These are phyloP conservation scores for Phytophthora tentaculata DNA, from an alignment of 352 stramenopile genomes.

Conservation along the genomic window DNA sequence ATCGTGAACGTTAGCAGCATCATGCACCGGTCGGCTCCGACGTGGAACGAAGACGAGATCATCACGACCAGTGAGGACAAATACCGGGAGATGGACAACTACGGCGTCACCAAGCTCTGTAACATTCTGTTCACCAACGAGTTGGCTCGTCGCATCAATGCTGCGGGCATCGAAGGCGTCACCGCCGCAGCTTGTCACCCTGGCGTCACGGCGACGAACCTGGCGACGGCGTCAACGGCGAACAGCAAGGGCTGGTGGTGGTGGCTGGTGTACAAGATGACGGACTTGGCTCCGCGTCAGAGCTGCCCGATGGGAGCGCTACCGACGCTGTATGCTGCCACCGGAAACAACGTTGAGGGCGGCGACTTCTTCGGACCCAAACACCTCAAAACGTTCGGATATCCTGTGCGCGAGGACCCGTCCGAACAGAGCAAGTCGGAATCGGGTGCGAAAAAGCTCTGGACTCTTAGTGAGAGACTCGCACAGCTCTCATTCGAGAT, in stretches of 20 bases:
- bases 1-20: constrained; percentile 56
- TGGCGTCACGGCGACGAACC: constrained; percentile 35
- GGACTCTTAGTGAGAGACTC: constrained; percentile 46
- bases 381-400: constrained; percentile 31
- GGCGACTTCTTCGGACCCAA: constrained; percentile 44
- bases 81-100: constrained; percentile 48
- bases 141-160: constrained; percentile 59
- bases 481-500: constrained; percentile 29
- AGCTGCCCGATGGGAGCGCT: constrained; percentile 42
- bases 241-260: constrained; percentile 9
- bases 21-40: constrained; percentile 27
- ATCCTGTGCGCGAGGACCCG: constrained; percentile 45
- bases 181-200: constrained; percentile 40
- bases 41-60: constrained; percentile 23
- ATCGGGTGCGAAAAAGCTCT: constrained; percentile 38
- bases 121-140: constrained; percentile 94
- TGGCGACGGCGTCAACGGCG: constrained; percentile 25
- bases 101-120: constrained; percentile 89
- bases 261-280: constrained; percentile 34
- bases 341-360: constrained; percentile 17
- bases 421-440: constrained; percentile 35
- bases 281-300: constrained; percentile 33
- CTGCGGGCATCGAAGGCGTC: constrained; percentile 28
- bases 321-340: constrained; percentile 51
- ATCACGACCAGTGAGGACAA: constrained; percentile 19